Evolutionary conservation across 2,329 filamentous ascomycete species (phyloP).

Genomic region (Ophiostoma sp.): DNA sequence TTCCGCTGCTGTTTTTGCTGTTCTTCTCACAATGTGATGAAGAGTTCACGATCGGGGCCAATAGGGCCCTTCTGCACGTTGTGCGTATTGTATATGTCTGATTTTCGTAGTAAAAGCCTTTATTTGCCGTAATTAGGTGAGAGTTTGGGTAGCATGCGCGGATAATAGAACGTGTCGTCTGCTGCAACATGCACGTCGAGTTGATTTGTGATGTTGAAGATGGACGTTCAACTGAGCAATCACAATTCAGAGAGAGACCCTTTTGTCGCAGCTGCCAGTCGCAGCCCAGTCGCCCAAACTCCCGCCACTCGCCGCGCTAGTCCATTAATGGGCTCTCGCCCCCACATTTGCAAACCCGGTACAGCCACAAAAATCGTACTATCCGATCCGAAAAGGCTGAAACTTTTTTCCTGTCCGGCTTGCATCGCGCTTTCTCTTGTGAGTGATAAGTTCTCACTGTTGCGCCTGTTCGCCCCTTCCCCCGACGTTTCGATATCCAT

Average conservation of each 20-base stretch:
- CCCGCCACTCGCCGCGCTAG: background rate
- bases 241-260: constrained; percentile 15
- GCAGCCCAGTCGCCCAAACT: constrained; percentile 1
- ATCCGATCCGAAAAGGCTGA: constrained; percentile 27
- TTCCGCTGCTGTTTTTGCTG: background rate
- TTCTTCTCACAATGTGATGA: background rate
- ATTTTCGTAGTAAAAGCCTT: background rate
- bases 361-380: constrained; percentile 8
- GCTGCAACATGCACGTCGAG: background rate
- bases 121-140: background rate
- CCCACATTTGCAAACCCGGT: background rate
- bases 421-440: constrained; percentile 5
- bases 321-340: background rate
- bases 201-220: background rate
- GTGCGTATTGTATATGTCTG: background rate
- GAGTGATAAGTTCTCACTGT: constrained; percentile 6
- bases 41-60: background rate
- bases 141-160: background rate
- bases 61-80: background rate
- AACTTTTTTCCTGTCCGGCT: constrained; percentile 31
- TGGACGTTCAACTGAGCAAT: constrained; percentile 9
- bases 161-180: background rate
- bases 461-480: constrained; percentile 13
- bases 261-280: constrained; percentile 2
- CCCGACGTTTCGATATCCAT: constrained; percentile 6